Conservation (phyloP, 805 yeast species). For the Saccharomyces jurei region DNA sequence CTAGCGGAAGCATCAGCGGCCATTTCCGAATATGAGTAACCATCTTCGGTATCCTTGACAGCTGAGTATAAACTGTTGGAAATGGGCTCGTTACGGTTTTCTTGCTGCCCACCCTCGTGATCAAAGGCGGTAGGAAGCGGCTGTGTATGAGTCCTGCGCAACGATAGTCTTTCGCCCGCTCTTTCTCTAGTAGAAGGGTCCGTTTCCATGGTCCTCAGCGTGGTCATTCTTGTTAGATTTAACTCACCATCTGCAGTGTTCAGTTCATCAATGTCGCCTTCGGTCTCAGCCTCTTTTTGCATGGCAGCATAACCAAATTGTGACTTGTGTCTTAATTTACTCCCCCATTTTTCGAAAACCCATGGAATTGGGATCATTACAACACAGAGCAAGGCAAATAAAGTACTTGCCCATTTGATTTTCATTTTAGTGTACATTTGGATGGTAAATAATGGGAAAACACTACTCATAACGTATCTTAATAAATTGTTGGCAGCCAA, state of each 20-base stretch:
- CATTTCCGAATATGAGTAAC: not conserved
- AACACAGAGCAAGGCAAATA: constrained; percentile 56
- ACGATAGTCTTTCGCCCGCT: not conserved
- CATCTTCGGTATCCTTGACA: constrained; percentile 1
- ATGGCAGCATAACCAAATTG: constrained; percentile 53
- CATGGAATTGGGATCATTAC: constrained; percentile 72
- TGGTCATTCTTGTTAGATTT: constrained; percentile 6
- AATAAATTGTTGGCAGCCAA: constrained; percentile 79
- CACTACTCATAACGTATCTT: constrained; percentile 67
- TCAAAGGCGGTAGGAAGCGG: not conserved
- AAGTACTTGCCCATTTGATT: constrained; percentile 68
- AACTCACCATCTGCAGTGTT: not conserved
- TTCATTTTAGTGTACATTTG: constrained; percentile 73
- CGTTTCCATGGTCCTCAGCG: constrained; percentile 8
- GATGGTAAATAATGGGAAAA: constrained; percentile 78
- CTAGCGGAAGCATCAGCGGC: not conserved
- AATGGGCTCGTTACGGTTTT: not conserved
- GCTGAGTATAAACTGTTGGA: not conserved
- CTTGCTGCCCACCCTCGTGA: not conserved
- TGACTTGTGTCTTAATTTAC: constrained; percentile 45
- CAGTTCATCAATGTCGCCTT: constrained; percentile 3
- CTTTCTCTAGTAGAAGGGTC: constrained; percentile 1
- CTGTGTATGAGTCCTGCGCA: not conserved
- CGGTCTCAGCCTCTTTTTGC: constrained; percentile 34
- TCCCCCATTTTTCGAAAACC: constrained; percentile 54